phyloP scores from a whole-genome alignment of 2,329 filamentous ascomycete genomes.

The Ascochyta koolunga region DNA sequence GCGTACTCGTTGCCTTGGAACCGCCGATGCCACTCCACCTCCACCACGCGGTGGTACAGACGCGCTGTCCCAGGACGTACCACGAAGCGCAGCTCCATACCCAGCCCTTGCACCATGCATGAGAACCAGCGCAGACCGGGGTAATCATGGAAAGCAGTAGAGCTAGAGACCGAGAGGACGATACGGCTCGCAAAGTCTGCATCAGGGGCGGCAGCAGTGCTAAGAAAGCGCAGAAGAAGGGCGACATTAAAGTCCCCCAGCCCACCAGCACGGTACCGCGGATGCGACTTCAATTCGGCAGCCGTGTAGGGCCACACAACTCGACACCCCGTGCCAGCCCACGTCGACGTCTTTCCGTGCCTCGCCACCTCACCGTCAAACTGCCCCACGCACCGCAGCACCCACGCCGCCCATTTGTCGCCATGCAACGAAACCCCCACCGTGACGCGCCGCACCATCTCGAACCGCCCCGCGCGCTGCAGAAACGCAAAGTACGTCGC shows the following conservation, averaged over 20 bases:
- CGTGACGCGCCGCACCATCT: neutral
- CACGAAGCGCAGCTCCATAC: neutral
- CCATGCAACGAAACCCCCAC: neutral
- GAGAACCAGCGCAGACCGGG: neutral
- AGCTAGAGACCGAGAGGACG: neutral
- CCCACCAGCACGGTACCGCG: neutral
- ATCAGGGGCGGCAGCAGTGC: neutral
- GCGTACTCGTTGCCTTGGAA: neutral
- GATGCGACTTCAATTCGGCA: neutral
- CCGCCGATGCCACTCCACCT: neutral
- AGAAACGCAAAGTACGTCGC: slow-evolving; percentile 1
- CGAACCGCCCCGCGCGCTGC: neutral
- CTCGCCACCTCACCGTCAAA: neutral
- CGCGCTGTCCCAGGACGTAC: neutral
- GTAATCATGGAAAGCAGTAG: neutral
- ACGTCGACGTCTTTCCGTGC: neutral
- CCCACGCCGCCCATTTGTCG: neutral
- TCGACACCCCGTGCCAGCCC: no score
- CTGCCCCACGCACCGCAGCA: neutral
- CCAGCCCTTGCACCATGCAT: neutral
- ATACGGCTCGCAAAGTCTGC: neutral
- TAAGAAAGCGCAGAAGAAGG: slow-evolving; percentile 3
- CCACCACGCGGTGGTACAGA: neutral
- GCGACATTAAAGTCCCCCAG: neutral
- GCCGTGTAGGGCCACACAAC: no score